Conservation (phyloP, 306 rosid species). For the Lupinus albus region DNA sequence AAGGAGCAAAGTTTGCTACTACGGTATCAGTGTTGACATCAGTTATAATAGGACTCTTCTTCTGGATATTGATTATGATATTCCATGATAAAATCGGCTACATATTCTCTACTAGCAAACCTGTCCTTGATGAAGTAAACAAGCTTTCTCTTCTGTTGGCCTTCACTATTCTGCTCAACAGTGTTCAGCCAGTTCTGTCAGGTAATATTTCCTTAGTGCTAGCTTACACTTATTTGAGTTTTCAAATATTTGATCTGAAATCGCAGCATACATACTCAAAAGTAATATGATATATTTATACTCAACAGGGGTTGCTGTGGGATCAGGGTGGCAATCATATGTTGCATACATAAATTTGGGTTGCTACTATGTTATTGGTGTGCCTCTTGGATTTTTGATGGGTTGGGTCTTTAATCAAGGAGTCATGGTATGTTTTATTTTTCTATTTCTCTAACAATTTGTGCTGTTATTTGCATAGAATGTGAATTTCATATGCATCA, state of each 20-base stretch:
- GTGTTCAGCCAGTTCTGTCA: constrained; percentile 81
- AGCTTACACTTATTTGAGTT: not conserved
- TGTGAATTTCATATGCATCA: not conserved
- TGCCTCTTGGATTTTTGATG: constrained; percentile 72
- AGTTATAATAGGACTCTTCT: constrained; percentile 57
- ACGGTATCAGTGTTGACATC: constrained; percentile 66
- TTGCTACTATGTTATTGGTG: constrained; percentile 75
- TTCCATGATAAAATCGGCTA: constrained; percentile 56
- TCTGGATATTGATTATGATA: constrained; percentile 55
- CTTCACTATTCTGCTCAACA: constrained; percentile 72
- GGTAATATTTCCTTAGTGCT: constrained; percentile 42
- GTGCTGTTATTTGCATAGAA: not conserved
- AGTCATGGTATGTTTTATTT: constrained; percentile 60
- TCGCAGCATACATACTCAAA: not conserved
- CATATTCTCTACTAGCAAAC: constrained; percentile 60
- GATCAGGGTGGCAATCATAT: constrained; percentile 87
- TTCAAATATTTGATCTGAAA: not conserved
- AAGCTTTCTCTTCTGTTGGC: constrained; percentile 66
- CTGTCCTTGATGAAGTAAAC: constrained; percentile 60
- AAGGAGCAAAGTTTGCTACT: constrained; percentile 80
- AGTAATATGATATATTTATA: not conserved
- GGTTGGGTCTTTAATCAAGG: constrained; percentile 72
- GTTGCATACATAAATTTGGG: constrained; percentile 88
- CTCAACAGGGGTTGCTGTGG: constrained; percentile 78
- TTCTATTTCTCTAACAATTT: not conserved